These are phyloP conservation scores for Danielozyma ontarioensis DNA, from an alignment of 805 yeast species.

Conservation along the genomic window DNA sequence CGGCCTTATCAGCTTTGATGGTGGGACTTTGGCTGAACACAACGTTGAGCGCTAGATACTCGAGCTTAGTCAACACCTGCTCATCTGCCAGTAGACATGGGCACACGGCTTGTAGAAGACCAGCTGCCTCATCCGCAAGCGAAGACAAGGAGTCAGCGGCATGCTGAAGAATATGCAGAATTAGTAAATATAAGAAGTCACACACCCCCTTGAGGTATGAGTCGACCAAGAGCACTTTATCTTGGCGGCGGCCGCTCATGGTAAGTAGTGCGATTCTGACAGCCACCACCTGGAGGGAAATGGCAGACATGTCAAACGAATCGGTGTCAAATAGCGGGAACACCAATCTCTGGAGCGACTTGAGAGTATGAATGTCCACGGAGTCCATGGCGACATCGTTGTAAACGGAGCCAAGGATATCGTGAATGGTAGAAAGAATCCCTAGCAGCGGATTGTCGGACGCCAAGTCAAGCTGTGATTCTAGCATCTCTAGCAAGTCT, in stretches of 20 bases:
- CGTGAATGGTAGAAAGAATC: not conserved
- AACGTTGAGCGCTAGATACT: conserved; percentile 39
- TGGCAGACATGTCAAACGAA: no score
- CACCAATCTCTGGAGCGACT: not conserved
- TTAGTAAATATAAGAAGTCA: conserved; percentile 19
- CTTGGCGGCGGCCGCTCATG: conserved; percentile 35
- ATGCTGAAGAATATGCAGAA: no score
- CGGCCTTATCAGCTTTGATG: no score
- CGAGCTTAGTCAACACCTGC: conserved; percentile 50
- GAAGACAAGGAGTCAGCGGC: no score
- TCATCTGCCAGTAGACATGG: conserved; percentile 32
- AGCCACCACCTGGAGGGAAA: conserved; percentile 28
- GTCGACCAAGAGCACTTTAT: conserved; percentile 43
- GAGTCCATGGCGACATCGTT: not conserved
- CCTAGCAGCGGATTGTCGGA: not conserved
- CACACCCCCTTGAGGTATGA: conserved; percentile 37
- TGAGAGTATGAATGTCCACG: not conserved
- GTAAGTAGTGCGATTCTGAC: conserved; percentile 34
- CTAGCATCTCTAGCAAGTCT: not conserved
- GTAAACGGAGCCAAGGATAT: not conserved
- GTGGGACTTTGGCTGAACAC: not conserved
- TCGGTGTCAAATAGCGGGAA: not conserved
- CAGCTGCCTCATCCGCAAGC: conserved; percentile 10
- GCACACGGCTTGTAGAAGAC: conserved; percentile 6
- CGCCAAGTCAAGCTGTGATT: not conserved